A percentile compares a stretch with the other conserved stretches of the same genome.
phyloP scores from a whole-genome alignment of 1,284 basidiomycete genomes.

The Ustilago vetiveriae region DNA sequence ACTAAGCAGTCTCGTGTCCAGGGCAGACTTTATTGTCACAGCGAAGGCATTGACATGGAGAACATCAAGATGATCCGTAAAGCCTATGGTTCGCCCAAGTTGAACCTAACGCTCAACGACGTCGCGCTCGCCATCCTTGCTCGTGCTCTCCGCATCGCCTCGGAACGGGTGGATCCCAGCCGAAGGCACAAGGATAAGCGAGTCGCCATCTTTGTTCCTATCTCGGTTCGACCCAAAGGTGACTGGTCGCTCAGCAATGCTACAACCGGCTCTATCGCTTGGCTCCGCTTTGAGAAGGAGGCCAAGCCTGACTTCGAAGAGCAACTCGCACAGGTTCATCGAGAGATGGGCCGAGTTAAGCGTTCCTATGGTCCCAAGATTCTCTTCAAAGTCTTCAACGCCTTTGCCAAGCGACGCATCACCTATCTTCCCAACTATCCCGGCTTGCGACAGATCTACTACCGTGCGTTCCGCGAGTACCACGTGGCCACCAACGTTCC shows the following conservation, averaged over 20 bases:
- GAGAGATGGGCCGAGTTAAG: slow-evolving; percentile 65
- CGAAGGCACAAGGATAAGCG: slow-evolving; percentile 59
- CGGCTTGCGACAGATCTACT: slow-evolving; percentile 52
- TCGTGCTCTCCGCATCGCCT: slow-evolving; percentile 61
- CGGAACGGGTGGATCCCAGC: slow-evolving; percentile 45
- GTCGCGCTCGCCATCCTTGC: slow-evolving; percentile 63
- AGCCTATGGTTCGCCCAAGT: slow-evolving; percentile 54
- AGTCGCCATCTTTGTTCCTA: slow-evolving; percentile 65
- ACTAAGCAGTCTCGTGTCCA: slow-evolving; percentile 31
- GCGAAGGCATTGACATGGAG: slow-evolving; percentile 61
- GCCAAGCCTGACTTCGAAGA: slow-evolving; percentile 45
- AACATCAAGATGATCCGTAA: slow-evolving; percentile 65
- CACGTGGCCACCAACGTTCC: slow-evolving; percentile 66
- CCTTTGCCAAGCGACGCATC: slow-evolving; percentile 49
- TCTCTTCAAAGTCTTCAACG: slow-evolving; percentile 56
- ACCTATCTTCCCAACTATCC: slow-evolving; percentile 63
- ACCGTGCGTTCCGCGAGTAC: slow-evolving; percentile 64
- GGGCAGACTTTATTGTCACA: slow-evolving; percentile 62
- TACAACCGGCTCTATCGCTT: slow-evolving; percentile 64
- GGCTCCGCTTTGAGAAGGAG: slow-evolving; percentile 61
- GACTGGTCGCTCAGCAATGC: slow-evolving; percentile 64
- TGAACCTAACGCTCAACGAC: slow-evolving; percentile 63
- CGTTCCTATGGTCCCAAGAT: slow-evolving; percentile 58
- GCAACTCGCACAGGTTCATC: slow-evolving; percentile 57
- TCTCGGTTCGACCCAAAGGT: slow-evolving; percentile 59